phyloP scores from a whole-genome alignment of 192 early-diverging fungal species.

The Podila clonocystis region DNA sequence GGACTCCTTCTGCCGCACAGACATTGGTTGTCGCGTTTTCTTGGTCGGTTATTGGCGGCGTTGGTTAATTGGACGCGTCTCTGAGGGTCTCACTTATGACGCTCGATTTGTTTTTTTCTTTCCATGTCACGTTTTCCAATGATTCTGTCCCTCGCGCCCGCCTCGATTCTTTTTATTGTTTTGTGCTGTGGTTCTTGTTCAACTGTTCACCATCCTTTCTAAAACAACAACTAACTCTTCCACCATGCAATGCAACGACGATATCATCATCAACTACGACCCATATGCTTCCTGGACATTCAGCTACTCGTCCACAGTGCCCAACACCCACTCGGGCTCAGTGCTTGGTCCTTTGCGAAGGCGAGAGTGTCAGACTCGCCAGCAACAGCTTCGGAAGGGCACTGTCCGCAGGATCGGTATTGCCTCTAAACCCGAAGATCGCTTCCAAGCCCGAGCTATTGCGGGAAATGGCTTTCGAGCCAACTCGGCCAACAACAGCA shows the following conservation, averaged over 20 bases:
- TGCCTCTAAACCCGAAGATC: slow-evolving; percentile 8
- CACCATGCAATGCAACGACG: neutral
- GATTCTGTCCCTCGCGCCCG: too few relatives aligned
- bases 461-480: neutral
- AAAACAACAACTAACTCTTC: neutral
- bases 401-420: slow-evolving; percentile 25
- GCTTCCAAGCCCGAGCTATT: neutral
- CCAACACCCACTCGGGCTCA: neutral
- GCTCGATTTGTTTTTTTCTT: neutral
- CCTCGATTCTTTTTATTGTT: too few relatives aligned
- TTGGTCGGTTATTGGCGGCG: too few relatives aligned
- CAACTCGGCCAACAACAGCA: too few relatives aligned
- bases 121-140: neutral
- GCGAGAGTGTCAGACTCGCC: slow-evolving; percentile 40
- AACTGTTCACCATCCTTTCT: too few relatives aligned
- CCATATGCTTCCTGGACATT: neutral
- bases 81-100: neutral
- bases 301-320: slow-evolving; percentile 14
- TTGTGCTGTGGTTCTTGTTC: too few relatives aligned
- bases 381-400: slow-evolving; percentile 30
- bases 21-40: too few relatives aligned
- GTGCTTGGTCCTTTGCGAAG: slow-evolving; percentile 24
- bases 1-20: neutral
- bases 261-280: neutral
- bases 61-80: neutral